These are phyloP conservation scores for Papiliotrema fonsecae DNA, from an alignment of 1,284 basidiomycete genomes.

Conservation along the genomic window DNA sequence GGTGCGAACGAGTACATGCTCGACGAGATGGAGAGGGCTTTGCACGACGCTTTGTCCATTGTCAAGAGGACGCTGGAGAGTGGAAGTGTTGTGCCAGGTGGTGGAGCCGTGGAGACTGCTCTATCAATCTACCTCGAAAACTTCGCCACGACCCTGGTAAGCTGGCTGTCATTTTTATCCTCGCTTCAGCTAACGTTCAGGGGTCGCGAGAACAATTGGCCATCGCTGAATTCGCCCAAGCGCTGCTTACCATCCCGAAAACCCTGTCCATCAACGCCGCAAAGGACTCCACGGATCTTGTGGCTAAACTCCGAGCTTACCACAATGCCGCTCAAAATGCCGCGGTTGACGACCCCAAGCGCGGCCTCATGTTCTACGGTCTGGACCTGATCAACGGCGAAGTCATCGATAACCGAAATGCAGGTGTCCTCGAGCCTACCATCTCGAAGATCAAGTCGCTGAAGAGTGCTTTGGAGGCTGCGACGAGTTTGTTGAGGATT, in stretches of 20 bases:
- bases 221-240: slow-evolving; percentile 94
- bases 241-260: slow-evolving; percentile 93
- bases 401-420: slow-evolving; percentile 88
- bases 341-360: slow-evolving; percentile 86
- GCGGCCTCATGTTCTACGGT: slow-evolving; percentile 88
- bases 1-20: slow-evolving; percentile 99
- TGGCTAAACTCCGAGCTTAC: slow-evolving; percentile 94
- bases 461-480: slow-evolving; percentile 95
- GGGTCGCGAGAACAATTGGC: slow-evolving; percentile 97
- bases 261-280: slow-evolving; percentile 96
- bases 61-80: slow-evolving; percentile 98
- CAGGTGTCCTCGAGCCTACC: slow-evolving; percentile 93
- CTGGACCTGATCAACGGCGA: slow-evolving; percentile 91
- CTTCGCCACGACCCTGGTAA: slow-evolving; percentile 92
- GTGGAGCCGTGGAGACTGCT: slow-evolving; percentile 95
- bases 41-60: slow-evolving; percentile 92
- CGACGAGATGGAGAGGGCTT: slow-evolving; percentile 97
- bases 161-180: slow-evolving; percentile 28
- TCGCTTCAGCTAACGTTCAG: slow-evolving; percentile 48
- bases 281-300: slow-evolving; percentile 96
- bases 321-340: slow-evolving; percentile 96
- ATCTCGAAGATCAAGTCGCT: slow-evolving; percentile 94
- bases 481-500: slow-evolving; percentile 89
- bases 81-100: slow-evolving; percentile 92
- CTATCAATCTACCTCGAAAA: slow-evolving; percentile 98